Evolutionary conservation across 148 eudicot species (phyloP).

Genomic region (Persicaria maculosa): DNA sequence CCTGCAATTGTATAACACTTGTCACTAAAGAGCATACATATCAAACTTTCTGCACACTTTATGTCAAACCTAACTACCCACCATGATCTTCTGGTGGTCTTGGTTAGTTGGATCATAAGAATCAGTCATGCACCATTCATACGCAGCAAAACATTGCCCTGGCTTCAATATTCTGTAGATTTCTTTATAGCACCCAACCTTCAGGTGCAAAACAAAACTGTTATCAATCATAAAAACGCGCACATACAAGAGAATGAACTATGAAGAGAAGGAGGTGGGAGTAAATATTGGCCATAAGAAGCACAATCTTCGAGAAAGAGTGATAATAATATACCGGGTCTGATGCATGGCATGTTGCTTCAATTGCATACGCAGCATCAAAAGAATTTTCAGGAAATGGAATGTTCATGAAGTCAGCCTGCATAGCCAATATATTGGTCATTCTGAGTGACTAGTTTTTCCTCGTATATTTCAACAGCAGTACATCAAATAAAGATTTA

Average conservation of each 20-base stretch:
- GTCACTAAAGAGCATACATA: neutral
- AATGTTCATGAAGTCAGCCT: slow-evolving; percentile 99
- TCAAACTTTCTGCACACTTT: neutral
- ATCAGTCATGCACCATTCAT: slow-evolving; percentile 96
- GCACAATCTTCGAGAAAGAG: neutral
- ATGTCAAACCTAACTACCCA: slow-evolving; percentile 15
- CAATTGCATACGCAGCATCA: slow-evolving; percentile 94
- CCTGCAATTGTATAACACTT: slow-evolving; percentile 30
- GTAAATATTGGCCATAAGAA: neutral
- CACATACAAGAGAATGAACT: too few species aligned
- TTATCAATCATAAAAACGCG: neutral
- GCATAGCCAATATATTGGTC: slow-evolving; percentile 20
- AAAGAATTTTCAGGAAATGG: slow-evolving; percentile 71
- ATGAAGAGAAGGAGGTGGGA: neutral
- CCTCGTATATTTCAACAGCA: neutral
- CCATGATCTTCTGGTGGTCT: slow-evolving; percentile 89
- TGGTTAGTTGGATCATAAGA: slow-evolving; percentile 62
- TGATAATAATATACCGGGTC: slow-evolving; percentile 52
- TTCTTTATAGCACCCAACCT: slow-evolving; percentile 95
- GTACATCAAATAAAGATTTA: neutral
- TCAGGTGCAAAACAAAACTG: neutral
- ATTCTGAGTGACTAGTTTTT: slow-evolving; percentile 4
- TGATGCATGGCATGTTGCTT: slow-evolving; percentile 98
- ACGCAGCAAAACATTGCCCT: slow-evolving; percentile 88
- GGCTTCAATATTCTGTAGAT: slow-evolving; percentile 82